Evolutionary conservation across 2,329 filamentous ascomycete species (phyloP), one percentile per base, ranked within the genome.

Genomic region (Cladobotryum mycophilum): DNA sequence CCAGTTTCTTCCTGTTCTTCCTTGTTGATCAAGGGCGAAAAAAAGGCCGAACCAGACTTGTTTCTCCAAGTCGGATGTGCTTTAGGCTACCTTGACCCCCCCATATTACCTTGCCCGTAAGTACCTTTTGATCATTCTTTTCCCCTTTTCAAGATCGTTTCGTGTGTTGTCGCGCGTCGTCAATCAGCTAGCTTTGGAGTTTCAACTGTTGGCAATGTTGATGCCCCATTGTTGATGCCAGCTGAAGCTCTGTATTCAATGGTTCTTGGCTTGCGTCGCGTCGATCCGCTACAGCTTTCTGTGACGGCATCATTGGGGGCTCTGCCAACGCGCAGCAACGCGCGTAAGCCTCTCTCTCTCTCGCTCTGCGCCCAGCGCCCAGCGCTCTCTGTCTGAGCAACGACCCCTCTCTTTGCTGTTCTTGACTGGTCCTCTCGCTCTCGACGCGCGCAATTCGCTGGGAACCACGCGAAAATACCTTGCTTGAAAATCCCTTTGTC

Each of bases 31-130:
- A 47, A 48, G 37, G 45, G 47, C 51, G 53, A 55, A 30, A 48
- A 49, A 55, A 55, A 52, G 48, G 30, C 45, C 45, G 47, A 52
- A 48, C 41, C 49, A 54, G 36, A 41, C 55, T 50, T 51, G 55
- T 48, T 40, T 55, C 52, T 57, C 52, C 54, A 50, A 53, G 53
- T 56, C 55, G 57, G 50, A 59, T 57, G 58, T 53, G 49, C 55
- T 58, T 58, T 57, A 54, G 53, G 54, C 51, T 59, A 56, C 57
- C 52, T 53, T 61, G 58, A 63, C 53, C 58, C 58, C 53, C 41
- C 44, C 40, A 57, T 60, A 57, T 58, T 60, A 61, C 60, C 55
- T 65, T 56, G 60, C 62, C 61, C 60, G 67, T 70, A 62, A 70
- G 67, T 71, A 63, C 55, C 56, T 56, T 48, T 33, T 51, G 46